Evolutionary conservation across 2,329 filamentous ascomycete genomes (phyloP).

Genomic region (Rutstroemia sp.): DNA sequence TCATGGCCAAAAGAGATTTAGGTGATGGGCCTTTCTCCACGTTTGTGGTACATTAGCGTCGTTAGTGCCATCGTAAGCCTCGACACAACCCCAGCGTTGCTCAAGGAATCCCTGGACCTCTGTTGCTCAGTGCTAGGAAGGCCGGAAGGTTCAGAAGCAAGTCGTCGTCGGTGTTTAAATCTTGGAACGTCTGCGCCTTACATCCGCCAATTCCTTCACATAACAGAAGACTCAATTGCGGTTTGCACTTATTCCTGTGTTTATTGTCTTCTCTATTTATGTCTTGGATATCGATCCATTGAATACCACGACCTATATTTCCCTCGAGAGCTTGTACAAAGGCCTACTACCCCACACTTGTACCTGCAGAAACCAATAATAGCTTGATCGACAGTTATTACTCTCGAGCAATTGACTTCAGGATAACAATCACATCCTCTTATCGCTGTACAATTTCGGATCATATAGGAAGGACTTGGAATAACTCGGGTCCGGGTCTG

Average conservation of each 20-base stretch:
- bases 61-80: not conserved
- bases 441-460: not conserved
- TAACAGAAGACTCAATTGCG: no score
- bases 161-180: not conserved
- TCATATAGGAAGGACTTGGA: not conserved
- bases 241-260: not conserved
- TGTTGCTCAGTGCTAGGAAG: not conserved
- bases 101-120: not conserved
- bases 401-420: not conserved
- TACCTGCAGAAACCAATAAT: conserved; percentile 13
- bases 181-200: no score
- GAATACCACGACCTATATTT: not conserved
- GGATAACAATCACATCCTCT: not conserved
- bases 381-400: not conserved
- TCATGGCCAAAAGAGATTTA: conserved; percentile 1
- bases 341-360: conserved; percentile 19
- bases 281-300: not conserved
- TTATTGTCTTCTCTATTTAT: not conserved
- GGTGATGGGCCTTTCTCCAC: conserved; percentile 7
- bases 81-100: not conserved
- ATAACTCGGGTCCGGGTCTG: not conserved
- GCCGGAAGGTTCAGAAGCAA: not conserved
- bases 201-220: no score
- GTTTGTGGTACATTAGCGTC: not conserved
- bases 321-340: not conserved